These are phyloP conservation scores for Phialemonium atrogriseum DNA, from an alignment of 2,329 filamentous ascomycete genomes.

Conservation along the genomic window DNA sequence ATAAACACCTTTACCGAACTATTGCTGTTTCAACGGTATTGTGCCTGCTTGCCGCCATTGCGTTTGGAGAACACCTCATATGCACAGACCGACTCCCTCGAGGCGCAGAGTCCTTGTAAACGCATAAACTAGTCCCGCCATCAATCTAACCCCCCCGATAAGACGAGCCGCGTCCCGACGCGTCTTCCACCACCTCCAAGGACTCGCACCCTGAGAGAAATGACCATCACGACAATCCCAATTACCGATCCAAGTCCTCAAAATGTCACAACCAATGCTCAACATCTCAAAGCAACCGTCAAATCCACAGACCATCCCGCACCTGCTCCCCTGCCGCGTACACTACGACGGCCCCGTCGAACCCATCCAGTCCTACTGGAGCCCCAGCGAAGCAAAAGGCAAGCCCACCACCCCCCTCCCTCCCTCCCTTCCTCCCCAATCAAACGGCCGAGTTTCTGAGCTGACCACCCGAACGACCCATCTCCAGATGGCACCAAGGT, in stretches of 20 bases:
- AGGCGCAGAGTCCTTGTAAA: too few relatives aligned
- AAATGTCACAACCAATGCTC: constrained; percentile 36
- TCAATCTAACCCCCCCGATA: too few relatives aligned
- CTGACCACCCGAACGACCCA: not conserved
- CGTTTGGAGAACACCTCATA: too few relatives aligned
- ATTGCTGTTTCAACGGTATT: too few relatives aligned
- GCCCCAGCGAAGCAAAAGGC: constrained; percentile 32
- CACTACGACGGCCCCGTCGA: constrained; percentile 68
- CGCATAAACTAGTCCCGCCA: too few relatives aligned
- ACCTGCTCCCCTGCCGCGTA: constrained; percentile 74
- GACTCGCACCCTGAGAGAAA: not conserved
- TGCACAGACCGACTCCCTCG: too few relatives aligned
- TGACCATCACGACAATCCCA: not conserved
- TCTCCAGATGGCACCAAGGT: constrained; percentile 40
- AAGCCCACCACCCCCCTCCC: constrained; percentile 1
- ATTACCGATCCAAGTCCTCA: not conserved
- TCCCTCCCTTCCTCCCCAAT: not conserved
- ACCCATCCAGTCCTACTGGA: constrained; percentile 61
- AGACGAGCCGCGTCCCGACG: too few relatives aligned
- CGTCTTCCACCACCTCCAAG: constrained; percentile 1
- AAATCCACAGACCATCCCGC: constrained; percentile 41
- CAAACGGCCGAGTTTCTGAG: not conserved
- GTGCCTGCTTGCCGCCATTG: too few relatives aligned
- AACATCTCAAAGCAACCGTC: constrained; percentile 19
- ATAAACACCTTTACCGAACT: too few relatives aligned